Conservation (phyloP, 257 asterid genomes). For the Capsicum rhomboideum region DNA sequence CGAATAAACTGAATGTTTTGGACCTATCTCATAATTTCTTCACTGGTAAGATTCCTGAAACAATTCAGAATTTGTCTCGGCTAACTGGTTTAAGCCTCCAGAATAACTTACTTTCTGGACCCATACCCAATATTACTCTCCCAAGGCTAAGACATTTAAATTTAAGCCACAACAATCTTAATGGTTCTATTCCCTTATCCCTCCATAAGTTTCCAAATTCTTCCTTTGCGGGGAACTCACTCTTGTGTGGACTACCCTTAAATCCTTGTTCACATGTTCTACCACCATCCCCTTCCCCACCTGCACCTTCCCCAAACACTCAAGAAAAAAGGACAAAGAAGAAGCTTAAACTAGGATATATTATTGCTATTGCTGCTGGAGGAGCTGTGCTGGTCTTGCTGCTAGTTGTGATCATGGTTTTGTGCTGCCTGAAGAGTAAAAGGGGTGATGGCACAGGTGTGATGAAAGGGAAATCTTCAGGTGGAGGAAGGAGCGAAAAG, state of each 20-base stretch:
- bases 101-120: slow-evolving; percentile 18
- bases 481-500: slow-evolving; percentile 18
- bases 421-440: slow-evolving; percentile 15
- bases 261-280: slow-evolving; percentile 8
- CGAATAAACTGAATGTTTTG: slow-evolving; percentile 18
- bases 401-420: slow-evolving; percentile 3
- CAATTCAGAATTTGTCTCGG: slow-evolving; percentile 23
- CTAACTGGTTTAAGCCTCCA: slow-evolving; percentile 16
- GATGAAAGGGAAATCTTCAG: slow-evolving; percentile 13
- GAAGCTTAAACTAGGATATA: slow-evolving; percentile 15
- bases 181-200: slow-evolving; percentile 17
- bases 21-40: slow-evolving; percentile 39
- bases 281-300: slow-evolving; percentile 7
- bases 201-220: slow-evolving; percentile 14
- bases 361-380: slow-evolving; percentile 22
- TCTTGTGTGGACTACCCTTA: slow-evolving; percentile 19
- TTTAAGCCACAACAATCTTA: slow-evolving; percentile 15
- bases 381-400: slow-evolving; percentile 20
- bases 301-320: neutral
- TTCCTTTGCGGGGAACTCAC: slow-evolving; percentile 13
- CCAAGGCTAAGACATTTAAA: slow-evolving; percentile 12
- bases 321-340: slow-evolving; percentile 2
- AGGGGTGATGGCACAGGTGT: neutral
- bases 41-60: slow-evolving; percentile 24
- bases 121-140: slow-evolving; percentile 14